Evolutionary conservation across 257 asterid species (phyloP), one percentile per base, ranked within the genome.

Genomic region (Nicotiana tomentosiformis): DNA sequence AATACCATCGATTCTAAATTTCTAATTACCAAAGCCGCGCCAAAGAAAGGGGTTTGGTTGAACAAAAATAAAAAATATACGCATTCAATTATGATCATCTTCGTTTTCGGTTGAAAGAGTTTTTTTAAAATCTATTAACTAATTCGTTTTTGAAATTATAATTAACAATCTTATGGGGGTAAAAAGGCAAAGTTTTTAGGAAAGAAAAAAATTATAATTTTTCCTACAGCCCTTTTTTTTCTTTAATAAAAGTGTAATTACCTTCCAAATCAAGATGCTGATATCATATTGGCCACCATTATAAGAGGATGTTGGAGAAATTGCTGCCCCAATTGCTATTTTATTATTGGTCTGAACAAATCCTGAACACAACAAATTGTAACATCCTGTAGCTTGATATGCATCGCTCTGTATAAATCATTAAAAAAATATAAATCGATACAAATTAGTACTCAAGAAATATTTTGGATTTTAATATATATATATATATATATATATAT

Each of bases 251-350:
- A 72, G 49, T 72, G 61, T 15, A 68, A 56, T 86, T 92, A 95
- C 98, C 98, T 95, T 95, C 98, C 98, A 93, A 7, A 95, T 88
- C 81, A 95, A 80, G 74, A 95, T 86, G 89, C 93, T 95, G 82
- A 95, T 93, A 83, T 95, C 98, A 83, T 92, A 95, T 91, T 95
- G 98, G 6, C 97, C 96, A 51, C 93, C 94, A 66, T 81, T 87
- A 33, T 89, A 95, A 0, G 95, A 77, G n/a, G 98, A 95, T 11
- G 91, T 90, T 4, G 98, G 98, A 43, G 98, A 95, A 86, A 95
- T 95, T 2, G 98, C 98, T 1, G 98, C 98, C 30, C 98, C 98
- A 81, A 93, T 92, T 37, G 98, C 97, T 68, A 95, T 91, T 82
- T 78, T 89, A 82, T 81, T 93, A 89, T 90, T 95, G 39, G 98